Evolutionary conservation across 257 asterid genomes (phyloP).

Genomic region (Datura wrightii): DNA sequence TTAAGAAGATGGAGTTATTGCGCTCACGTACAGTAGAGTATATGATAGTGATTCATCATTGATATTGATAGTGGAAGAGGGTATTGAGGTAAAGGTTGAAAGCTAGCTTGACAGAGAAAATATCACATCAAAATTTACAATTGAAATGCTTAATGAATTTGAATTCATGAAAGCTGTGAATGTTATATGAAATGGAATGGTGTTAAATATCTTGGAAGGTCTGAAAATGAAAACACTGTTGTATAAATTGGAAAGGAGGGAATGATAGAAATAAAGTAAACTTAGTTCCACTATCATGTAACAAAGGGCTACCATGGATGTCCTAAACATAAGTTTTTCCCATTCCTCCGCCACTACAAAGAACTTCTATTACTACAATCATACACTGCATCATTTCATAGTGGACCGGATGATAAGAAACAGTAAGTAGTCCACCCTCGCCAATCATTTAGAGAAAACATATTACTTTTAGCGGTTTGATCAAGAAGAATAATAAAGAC

Average conservation of each 20-base stretch:
- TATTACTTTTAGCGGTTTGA: conserved; percentile 2
- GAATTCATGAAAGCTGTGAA: neutral
- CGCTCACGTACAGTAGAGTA: neutral
- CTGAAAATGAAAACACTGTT: neutral
- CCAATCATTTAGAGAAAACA: neutral
- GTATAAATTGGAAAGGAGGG: neutral
- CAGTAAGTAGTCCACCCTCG: neutral
- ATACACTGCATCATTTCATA: neutral
- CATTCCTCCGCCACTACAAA: neutral
- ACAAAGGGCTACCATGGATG: neutral
- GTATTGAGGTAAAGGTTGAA: neutral
- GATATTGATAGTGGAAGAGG: neutral
- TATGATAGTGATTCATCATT: neutral
- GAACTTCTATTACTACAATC: neutral
- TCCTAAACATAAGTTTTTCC: conserved; percentile 13
- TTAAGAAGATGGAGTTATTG: neutral
- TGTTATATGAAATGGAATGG: neutral
- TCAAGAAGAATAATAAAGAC: neutral
- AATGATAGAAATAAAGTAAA: neutral
- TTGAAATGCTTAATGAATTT: neutral
- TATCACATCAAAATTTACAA: conserved; percentile 6
- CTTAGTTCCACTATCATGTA: neutral
- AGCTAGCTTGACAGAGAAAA: conserved; percentile 5
- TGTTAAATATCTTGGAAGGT: neutral
- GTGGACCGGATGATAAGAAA: neutral